phyloP scores from a whole-genome alignment of 2,329 filamentous ascomycete genomes.

The Cyclaneusma minus region DNA sequence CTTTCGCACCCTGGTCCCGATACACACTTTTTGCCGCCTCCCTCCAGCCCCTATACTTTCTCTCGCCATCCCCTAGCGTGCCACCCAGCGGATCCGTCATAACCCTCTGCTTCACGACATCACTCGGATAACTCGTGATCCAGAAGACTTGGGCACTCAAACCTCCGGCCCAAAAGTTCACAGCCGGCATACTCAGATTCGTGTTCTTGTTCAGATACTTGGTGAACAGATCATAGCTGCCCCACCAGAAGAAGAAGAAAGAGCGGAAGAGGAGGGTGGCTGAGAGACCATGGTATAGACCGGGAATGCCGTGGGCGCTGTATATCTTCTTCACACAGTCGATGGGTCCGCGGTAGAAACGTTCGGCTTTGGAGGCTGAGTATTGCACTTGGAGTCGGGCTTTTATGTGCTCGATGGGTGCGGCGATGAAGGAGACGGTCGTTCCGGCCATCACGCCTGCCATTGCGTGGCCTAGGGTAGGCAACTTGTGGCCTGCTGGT shows the following conservation, averaged over 20 bases:
- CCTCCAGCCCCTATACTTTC: conserved; percentile 60
- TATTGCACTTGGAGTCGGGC: conserved; percentile 92
- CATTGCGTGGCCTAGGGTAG: conserved; percentile 67
- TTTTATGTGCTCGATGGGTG: conserved; percentile 91
- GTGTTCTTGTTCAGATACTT: conserved; percentile 52
- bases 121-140: conserved; percentile 79
- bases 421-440: conserved; percentile 85
- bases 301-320: conserved; percentile 55
- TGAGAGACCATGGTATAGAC: conserved; percentile 71
- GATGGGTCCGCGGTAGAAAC: conserved; percentile 73
- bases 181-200: conserved; percentile 53
- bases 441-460: conserved; percentile 77
- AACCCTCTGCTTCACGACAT: conserved; percentile 89
- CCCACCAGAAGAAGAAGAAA: conserved; percentile 99
- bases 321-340: conserved; percentile 65
- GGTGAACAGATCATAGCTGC: conserved; percentile 78
- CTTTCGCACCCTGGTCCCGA: conserved; percentile 56
- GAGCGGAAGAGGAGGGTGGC: conserved; percentile 80
- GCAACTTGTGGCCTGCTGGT: conserved; percentile 35
- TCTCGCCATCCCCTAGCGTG: conserved; percentile 46
- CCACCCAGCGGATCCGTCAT: conserved; percentile 89
- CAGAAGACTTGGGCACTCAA: conserved; percentile 90
- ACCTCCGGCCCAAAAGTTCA: conserved; percentile 97
- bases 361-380: conserved; percentile 57
- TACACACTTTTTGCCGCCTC: conserved; percentile 68